Percentiles rank a stretch among this genome's conserved stretches.
These are phyloP conservation scores for Beverwykella pulmonaria DNA, from an alignment of 495 filamentous ascomycete genomes.

Conservation along the genomic window DNA sequence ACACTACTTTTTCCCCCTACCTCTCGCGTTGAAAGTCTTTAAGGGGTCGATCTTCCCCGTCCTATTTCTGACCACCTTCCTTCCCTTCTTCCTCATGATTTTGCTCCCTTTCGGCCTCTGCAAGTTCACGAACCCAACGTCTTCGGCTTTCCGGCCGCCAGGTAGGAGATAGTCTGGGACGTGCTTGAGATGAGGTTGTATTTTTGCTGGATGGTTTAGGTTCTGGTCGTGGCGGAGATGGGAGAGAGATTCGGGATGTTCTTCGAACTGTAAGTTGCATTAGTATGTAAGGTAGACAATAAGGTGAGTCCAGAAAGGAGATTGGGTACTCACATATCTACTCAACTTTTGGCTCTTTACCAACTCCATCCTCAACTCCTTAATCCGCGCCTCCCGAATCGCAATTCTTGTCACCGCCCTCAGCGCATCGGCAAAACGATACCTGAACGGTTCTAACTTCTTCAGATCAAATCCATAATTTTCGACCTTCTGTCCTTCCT, in stretches of 20 bases:
- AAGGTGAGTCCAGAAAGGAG: background rate
- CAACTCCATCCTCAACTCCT: slow-evolving; percentile 85
- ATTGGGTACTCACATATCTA: slow-evolving; percentile 47
- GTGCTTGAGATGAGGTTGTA: slow-evolving; percentile 90
- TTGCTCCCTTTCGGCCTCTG: slow-evolving; percentile 54
- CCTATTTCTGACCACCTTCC: slow-evolving; percentile 58
- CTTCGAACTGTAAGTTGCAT: slow-evolving; percentile 73
- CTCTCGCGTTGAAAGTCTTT: slow-evolving; percentile 77
- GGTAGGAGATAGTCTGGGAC: slow-evolving; percentile 95
- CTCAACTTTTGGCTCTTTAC: slow-evolving; percentile 91
- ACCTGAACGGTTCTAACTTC: slow-evolving; percentile 88
- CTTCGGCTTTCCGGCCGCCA: slow-evolving; percentile 62
- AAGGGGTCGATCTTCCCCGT: slow-evolving; percentile 71
- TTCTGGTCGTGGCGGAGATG: slow-evolving; percentile 91
- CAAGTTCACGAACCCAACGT: slow-evolving; percentile 75
- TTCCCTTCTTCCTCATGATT: slow-evolving; percentile 68
- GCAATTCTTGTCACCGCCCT: slow-evolving; percentile 79
- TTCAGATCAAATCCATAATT: slow-evolving; percentile 94
- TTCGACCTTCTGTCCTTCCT: slow-evolving; percentile 77
- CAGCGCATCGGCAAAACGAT: slow-evolving; percentile 89
- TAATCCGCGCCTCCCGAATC: slow-evolving; percentile 83
- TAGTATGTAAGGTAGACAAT: background rate
- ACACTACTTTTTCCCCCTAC: slow-evolving; percentile 35
- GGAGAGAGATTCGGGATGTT: slow-evolving; percentile 86
- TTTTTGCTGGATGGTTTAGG: slow-evolving; percentile 71